phyloP scores from a whole-genome alignment of 306 rosid species.

The Senna tora region DNA sequence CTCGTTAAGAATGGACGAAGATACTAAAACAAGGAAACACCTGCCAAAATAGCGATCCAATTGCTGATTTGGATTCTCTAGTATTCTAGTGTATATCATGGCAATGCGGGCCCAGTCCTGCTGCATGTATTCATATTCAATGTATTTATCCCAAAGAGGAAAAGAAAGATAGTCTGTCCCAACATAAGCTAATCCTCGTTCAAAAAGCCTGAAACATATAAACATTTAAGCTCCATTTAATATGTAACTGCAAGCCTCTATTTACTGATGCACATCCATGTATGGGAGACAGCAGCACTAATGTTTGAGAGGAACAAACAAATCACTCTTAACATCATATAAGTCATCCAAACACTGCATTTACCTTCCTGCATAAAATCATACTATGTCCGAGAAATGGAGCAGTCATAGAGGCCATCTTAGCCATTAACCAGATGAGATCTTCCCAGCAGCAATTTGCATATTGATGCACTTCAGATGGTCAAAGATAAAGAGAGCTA shows the following conservation, averaged over 20 bases:
- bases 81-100: constrained; percentile 78
- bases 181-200: constrained; percentile 89
- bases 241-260: constrained; percentile 38
- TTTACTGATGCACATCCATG: constrained; percentile 57
- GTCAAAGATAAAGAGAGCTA: constrained; percentile 77
- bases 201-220: constrained; percentile 83
- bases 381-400: constrained; percentile 91
- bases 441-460: constrained; percentile 98
- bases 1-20: not conserved
- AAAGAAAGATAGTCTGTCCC: constrained; percentile 94
- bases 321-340: constrained; percentile 86
- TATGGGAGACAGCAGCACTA: constrained; percentile 67
- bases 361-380: constrained; percentile 96
- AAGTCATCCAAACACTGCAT: constrained; percentile 95
- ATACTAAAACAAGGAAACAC: constrained; percentile 43
- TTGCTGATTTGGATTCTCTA: constrained; percentile 94
- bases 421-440: constrained; percentile 93
- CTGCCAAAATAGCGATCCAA: constrained; percentile 88
- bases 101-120: constrained; percentile 95
- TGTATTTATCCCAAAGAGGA: constrained; percentile 93
- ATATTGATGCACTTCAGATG: constrained; percentile 85
- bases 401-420: constrained; percentile 97
- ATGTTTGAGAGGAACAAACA: constrained; percentile 72
- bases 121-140: constrained; percentile 94
- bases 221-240: constrained; percentile 43